Evolutionary conservation across 331 rosid species (phyloP).

Genomic region (Acacia concinna): DNA sequence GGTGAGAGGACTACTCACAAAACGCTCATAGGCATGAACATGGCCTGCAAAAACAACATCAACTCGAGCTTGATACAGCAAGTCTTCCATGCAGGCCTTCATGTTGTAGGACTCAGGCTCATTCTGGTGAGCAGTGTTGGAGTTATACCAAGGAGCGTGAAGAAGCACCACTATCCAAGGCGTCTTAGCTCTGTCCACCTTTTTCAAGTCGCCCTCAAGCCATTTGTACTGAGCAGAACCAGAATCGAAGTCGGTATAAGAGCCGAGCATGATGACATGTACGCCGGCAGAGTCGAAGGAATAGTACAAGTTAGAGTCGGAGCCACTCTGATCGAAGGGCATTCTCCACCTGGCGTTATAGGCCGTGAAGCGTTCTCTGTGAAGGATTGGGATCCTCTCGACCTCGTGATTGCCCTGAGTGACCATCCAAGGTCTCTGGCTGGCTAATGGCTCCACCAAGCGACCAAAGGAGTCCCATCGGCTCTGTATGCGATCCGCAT

Average conservation of each 20-base stretch:
- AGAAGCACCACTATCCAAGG: conserved; percentile 70
- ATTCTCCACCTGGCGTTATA: conserved; percentile 82
- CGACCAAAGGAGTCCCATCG: conserved; percentile 87
- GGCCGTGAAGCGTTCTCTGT: conserved; percentile 55
- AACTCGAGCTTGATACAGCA: conserved; percentile 64
- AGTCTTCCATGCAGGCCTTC: conserved; percentile 67
- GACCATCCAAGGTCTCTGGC: conserved; percentile 95
- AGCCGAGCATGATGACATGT: conserved; percentile 84
- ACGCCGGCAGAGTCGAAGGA: conserved; percentile 71
- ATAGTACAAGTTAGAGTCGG: conserved; percentile 75
- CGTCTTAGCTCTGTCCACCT: conserved; percentile 52
- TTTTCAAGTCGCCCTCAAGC: conserved; percentile 57
- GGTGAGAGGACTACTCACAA: conserved; percentile 44
- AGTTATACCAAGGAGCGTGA: conserved; percentile 90
- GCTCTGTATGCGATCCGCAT: conserved; percentile 52
- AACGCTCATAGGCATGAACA: conserved; percentile 90
- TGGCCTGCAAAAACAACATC: conserved; percentile 84
- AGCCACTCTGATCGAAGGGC: conserved; percentile 72
- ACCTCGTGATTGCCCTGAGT: conserved; percentile 83
- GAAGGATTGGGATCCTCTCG: conserved; percentile 53
- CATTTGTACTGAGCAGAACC: conserved; percentile 66
- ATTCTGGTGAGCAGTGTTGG: conserved; percentile 72
- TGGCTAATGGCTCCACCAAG: conserved; percentile 68
- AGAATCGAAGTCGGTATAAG: conserved; percentile 56
- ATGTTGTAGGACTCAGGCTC: conserved; percentile 57